Evolutionary conservation across 768 basidiomycete genomes (phyloP).

Genomic region (Termitomyces sp.): DNA sequence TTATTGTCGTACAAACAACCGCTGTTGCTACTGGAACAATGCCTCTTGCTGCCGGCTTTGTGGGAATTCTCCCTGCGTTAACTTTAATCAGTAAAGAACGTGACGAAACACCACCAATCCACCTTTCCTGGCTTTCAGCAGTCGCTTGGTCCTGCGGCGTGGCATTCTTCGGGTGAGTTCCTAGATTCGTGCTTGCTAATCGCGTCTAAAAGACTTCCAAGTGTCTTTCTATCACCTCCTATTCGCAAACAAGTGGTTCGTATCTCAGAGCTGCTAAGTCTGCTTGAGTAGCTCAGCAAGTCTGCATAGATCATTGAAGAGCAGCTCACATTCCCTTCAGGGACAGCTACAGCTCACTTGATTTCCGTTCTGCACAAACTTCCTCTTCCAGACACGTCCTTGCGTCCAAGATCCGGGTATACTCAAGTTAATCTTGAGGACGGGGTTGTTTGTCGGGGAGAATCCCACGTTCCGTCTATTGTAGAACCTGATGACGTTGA

Average conservation of each 20-base stretch:
- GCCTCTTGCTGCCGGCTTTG: constrained; percentile 84
- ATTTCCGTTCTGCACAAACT: constrained; percentile 85
- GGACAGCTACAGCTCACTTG: constrained; percentile 93
- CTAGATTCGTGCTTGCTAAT: not conserved
- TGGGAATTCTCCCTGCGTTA: constrained; percentile 91
- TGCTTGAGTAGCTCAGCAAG: constrained; percentile 4
- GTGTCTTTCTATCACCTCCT: constrained; percentile 95
- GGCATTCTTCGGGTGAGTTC: constrained; percentile 83
- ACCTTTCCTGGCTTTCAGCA: constrained; percentile 68
- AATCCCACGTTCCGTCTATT: constrained; percentile 6
- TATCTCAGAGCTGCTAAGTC: not conserved
- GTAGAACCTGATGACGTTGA: constrained; percentile 26
- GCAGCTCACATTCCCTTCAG: constrained; percentile 90
- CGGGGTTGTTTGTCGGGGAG: constrained; percentile 17
- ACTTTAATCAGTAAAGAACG: constrained; percentile 66
- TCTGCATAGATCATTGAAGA: constrained; percentile 80
- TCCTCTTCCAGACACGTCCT: constrained; percentile 57
- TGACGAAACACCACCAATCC: constrained; percentile 76
- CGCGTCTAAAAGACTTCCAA: constrained; percentile 20
- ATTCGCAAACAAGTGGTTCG: constrained; percentile 88
- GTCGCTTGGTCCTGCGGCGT: constrained; percentile 87
- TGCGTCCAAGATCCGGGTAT: constrained; percentile 60
- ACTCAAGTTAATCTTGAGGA: constrained; percentile 35
- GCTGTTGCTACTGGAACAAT: constrained; percentile 92
- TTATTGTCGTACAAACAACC: constrained; percentile 92